A percentile compares a stretch with the other conserved stretches of the same genome.
These are phyloP conservation scores for Apiotrichum gamsii DNA, from an alignment of 1,284 basidiomycete genomes.

Conservation along the genomic window DNA sequence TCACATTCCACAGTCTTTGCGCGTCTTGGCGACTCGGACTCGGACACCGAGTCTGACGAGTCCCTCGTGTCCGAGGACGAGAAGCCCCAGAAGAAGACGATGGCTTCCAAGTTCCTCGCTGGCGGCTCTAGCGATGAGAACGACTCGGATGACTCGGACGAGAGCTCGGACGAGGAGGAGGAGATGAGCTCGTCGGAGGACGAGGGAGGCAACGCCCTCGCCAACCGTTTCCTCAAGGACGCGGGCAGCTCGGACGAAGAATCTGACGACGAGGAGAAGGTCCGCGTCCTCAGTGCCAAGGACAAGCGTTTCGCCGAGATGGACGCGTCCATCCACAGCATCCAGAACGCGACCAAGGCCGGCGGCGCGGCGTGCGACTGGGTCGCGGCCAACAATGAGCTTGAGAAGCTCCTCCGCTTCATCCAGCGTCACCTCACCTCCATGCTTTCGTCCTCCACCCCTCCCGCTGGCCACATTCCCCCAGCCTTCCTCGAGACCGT, in stretches of 20 bases:
- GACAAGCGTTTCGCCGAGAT: conserved; percentile 50
- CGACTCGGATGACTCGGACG: conserved; percentile 34
- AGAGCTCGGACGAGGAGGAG: conserved; percentile 30
- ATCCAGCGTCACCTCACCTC: conserved; percentile 73
- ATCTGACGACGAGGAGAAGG: conserved; percentile 44
- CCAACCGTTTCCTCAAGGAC: conserved; percentile 41
- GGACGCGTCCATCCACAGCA: conserved; percentile 67
- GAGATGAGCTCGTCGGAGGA: conserved; percentile 33
- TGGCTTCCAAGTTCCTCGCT: conserved; percentile 38
- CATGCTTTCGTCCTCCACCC: conserved; percentile 44
- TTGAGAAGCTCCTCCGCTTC: conserved; percentile 89
- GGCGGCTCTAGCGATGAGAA: conserved; percentile 22
- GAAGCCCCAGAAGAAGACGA: conserved; percentile 22
- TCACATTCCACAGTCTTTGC: conserved; percentile 33
- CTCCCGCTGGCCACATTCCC: conserved; percentile 78
- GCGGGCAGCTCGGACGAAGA: conserved; percentile 37
- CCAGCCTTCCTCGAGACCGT: conserved; percentile 79
- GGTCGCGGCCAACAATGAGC: conserved; percentile 87
- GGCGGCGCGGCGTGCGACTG: conserved; percentile 66
- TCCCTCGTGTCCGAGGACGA: conserved; percentile 41
- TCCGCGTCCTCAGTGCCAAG: conserved; percentile 45
- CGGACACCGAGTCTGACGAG: conserved; percentile 42
- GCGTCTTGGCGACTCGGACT: conserved; percentile 34
- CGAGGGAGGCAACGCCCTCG: conserved; percentile 18
- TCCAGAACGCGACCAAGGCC: conserved; percentile 84